phyloP scores from a whole-genome alignment of 805 yeast genomes.

The Teunomyces atbi region DNA sequence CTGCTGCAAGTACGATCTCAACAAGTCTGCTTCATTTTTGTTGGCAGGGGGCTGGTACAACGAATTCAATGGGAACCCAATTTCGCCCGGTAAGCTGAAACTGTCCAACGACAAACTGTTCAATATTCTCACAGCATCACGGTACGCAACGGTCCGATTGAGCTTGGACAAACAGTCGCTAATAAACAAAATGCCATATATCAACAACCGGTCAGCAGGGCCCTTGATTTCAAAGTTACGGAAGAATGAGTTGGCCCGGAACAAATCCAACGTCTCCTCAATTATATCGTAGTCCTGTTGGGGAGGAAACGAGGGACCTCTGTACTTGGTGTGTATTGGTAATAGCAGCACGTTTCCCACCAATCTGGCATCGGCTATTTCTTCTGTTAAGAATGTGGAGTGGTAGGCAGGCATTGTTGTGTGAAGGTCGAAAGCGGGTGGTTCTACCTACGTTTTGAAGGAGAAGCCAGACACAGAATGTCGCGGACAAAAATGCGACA shows the following conservation, averaged over 20 bases:
- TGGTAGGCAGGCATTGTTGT: conserved; percentile 63
- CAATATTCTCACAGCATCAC: conserved; percentile 65
- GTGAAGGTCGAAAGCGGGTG: background rate
- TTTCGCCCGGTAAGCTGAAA: conserved; percentile 92
- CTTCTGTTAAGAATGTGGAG: conserved; percentile 71
- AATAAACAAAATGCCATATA: conserved; percentile 88
- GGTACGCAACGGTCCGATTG: conserved; percentile 44
- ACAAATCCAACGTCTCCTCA: conserved; percentile 87
- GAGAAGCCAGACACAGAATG: background rate
- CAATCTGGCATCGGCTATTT: conserved; percentile 52
- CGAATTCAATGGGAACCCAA: conserved; percentile 88
- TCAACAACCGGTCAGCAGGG: conserved; percentile 86
- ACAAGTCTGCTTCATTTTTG: conserved; percentile 71
- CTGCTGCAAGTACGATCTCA: conserved; percentile 81
- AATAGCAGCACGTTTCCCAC: conserved; percentile 81
- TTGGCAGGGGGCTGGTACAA: conserved; percentile 71
- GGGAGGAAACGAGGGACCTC: conserved; percentile 89
- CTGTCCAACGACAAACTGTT: conserved; percentile 85
- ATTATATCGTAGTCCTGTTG: conserved; percentile 77
- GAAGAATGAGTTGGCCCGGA: conserved; percentile 95
- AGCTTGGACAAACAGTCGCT: conserved; percentile 79
- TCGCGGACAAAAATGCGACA: background rate
- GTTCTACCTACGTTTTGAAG: no score
- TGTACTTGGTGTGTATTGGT: conserved; percentile 77
- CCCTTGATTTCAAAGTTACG: conserved; percentile 96